Evolutionary conservation across 139 green algal species (phyloP).

Genomic region (Volvox africanus): DNA sequence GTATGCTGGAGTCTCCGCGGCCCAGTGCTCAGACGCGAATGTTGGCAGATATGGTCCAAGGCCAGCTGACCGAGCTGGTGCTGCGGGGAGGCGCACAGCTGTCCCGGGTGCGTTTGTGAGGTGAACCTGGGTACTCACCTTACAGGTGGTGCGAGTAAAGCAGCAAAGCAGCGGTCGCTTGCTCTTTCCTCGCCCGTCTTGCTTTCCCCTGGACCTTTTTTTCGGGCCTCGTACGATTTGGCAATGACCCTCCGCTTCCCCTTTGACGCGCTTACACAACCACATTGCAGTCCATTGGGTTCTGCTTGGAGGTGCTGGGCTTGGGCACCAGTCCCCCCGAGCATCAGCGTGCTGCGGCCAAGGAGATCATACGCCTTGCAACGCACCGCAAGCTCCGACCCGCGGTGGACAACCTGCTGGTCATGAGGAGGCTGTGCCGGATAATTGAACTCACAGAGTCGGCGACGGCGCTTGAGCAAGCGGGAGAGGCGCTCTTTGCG

Average conservation of each 20-base stretch:
- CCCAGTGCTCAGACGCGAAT: not conserved
- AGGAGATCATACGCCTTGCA: not conserved
- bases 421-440: conserved; percentile 21
- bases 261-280: not conserved
- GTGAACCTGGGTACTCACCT: too few species aligned
- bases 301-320: conserved; percentile 25
- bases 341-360: not conserved
- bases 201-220: not conserved
- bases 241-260: not conserved
- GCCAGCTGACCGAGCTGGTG: not conserved
- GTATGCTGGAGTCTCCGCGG: not conserved
- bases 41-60: not conserved
- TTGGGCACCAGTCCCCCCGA: not conserved
- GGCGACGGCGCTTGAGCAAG: not conserved
- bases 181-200: not conserved
- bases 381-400: conserved; percentile 29
- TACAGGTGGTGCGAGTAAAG: too few species aligned
- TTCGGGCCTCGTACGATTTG: not conserved
- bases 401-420: conserved; percentile 23
- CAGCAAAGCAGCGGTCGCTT: not conserved
- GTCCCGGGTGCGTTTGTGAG: not conserved
- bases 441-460: conserved; percentile 16
- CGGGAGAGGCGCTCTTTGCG: conserved; percentile 1
- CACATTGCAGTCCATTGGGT: not conserved
- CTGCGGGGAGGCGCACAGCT: not conserved